phyloP scores from a whole-genome alignment of 805 yeast species.

The Nakazawaea siamensis region DNA sequence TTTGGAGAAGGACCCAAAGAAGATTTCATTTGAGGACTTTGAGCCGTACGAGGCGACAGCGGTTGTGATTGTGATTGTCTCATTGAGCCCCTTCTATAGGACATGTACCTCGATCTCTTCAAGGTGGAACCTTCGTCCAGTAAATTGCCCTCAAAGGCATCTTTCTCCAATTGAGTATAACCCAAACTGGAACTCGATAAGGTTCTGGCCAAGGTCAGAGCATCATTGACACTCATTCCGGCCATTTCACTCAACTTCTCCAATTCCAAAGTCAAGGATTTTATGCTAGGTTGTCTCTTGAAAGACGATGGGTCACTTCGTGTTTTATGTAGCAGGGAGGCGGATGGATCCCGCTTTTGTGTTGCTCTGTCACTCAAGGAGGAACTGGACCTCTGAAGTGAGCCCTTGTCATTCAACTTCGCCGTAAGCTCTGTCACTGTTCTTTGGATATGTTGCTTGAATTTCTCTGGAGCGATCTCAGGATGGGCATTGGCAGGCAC shows the following conservation, averaged over 20 bases:
- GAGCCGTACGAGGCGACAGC: constrained; percentile 2
- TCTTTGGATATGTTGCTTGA: constrained; percentile 54
- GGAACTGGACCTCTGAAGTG: constrained; percentile 12
- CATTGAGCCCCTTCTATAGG: constrained; percentile 31
- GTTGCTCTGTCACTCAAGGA: constrained; percentile 9
- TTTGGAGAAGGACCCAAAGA: too few species aligned
- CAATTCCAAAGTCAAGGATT: constrained; percentile 67
- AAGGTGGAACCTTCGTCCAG: constrained; percentile 11
- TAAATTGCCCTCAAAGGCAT: constrained; percentile 23
- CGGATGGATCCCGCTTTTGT: background rate
- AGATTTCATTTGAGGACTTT: too few species aligned
- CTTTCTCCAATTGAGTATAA: constrained; percentile 39
- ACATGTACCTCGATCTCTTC: constrained; percentile 42
- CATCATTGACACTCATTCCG: constrained; percentile 72
- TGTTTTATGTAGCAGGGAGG: constrained; percentile 6
- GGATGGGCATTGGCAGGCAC: constrained; percentile 96
- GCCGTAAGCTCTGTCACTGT: constrained; percentile 46
- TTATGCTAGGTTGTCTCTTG: constrained; percentile 48
- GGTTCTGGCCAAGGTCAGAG: constrained; percentile 75
- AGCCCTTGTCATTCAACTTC: constrained; percentile 20
- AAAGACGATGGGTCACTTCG: constrained; percentile 12
- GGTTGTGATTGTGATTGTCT: constrained; percentile 4
- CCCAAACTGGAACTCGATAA: constrained; percentile 65
- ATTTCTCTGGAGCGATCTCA: constrained; percentile 87
- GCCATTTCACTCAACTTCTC: constrained; percentile 69